Evolutionary conservation across 371 early-diverging fungal species (phyloP), one percentile per base, ranked within the genome.

Genomic region (Basidiobolus meristosporus): DNA sequence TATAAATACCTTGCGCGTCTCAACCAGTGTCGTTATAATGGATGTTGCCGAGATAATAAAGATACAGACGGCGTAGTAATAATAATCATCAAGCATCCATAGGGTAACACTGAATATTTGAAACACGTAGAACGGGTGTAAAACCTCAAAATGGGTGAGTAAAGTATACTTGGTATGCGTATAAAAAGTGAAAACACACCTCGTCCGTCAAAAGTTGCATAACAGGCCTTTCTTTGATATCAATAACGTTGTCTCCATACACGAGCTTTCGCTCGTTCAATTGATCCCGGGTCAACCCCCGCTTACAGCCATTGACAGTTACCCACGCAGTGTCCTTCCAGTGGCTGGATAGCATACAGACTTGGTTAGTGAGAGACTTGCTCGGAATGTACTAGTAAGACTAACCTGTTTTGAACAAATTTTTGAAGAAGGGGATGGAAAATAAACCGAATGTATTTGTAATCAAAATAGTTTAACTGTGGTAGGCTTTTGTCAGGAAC

Each of bases 121-220:
- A 50, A 97, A 95, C 29, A 93, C 68, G 55, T 88, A 92, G 54
- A 97, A 92, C 0, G 98, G 98, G 56, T 93, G 76, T 20, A 85
- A 57, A 11, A 85, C 49, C 47, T 46, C 28, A 12, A 28, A 40
- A 22, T n/a, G n/a, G n/a, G n/a, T n/a, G n/a, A n/a, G n/a, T n/a
- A n/a, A n/a, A n/a, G n/a, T n/a, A n/a, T n/a, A n/a, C n/a, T n/a
- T n/a, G n/a, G n/a, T n/a, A n/a, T n/a, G n/a, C n/a, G n/a, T n/a
- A n/a, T n/a, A n/a, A n/a, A n/a, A 7, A n/a, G 17, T 33, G 16
- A 26, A 28, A 14, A 44, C 46, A 15, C 41, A 58, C 77, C 56
- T 97, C 97, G 52, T 89, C 87, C 11, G 87, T 52, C 6, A 92
- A 55, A 16, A 97, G 58, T 23, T 75, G 66, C 12, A 53, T 43